These are phyloP conservation scores for Rhizoclosmatium hyalinum DNA, from an alignment of 371 early-diverging fungal genomes.

Conservation along the genomic window DNA sequence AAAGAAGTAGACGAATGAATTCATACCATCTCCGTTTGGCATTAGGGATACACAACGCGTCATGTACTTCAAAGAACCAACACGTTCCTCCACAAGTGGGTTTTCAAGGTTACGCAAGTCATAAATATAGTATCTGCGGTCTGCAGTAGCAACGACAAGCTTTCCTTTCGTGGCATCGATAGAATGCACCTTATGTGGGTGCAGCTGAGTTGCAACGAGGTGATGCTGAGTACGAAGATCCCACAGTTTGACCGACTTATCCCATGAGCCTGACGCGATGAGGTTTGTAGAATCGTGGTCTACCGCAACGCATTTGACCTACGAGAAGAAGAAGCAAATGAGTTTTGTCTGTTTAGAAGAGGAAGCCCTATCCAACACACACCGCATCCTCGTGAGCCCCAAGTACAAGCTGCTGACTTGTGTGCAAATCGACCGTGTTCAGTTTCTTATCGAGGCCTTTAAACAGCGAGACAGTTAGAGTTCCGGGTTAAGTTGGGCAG, in stretches of 20 bases:
- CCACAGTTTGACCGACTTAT: slow-evolving; percentile 81
- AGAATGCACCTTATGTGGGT: slow-evolving; percentile 80
- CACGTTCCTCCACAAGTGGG: slow-evolving; percentile 77
- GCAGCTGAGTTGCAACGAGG: slow-evolving; percentile 52
- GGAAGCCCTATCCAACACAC: slow-evolving; percentile 14
- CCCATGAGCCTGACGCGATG: slow-evolving; percentile 89
- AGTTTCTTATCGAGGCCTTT: slow-evolving; percentile 52
- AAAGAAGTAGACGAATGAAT: background rate
- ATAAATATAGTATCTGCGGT: slow-evolving; percentile 78
- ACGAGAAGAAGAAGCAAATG: background rate
- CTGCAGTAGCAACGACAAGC: slow-evolving; percentile 85
- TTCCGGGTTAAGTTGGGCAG: slow-evolving; percentile 5
- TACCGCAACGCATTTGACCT: slow-evolving; percentile 22
- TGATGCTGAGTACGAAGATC: slow-evolving; percentile 62
- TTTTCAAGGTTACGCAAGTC: slow-evolving; percentile 82
- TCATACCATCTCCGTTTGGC: slow-evolving; percentile 77
- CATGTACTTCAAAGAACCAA: slow-evolving; percentile 78
- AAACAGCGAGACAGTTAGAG: slow-evolving; percentile 47
- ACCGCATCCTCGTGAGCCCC: slow-evolving; percentile 58
- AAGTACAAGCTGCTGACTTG: slow-evolving; percentile 57
- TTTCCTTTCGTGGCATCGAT: slow-evolving; percentile 74
- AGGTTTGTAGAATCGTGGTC: slow-evolving; percentile 2
- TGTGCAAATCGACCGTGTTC: slow-evolving; percentile 61
- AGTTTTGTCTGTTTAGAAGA: slow-evolving; percentile 2
- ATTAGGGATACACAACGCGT: slow-evolving; percentile 79